Base-by-base conservation (phyloP, 441 rosid species). In the Mallotus repandus region DNA sequence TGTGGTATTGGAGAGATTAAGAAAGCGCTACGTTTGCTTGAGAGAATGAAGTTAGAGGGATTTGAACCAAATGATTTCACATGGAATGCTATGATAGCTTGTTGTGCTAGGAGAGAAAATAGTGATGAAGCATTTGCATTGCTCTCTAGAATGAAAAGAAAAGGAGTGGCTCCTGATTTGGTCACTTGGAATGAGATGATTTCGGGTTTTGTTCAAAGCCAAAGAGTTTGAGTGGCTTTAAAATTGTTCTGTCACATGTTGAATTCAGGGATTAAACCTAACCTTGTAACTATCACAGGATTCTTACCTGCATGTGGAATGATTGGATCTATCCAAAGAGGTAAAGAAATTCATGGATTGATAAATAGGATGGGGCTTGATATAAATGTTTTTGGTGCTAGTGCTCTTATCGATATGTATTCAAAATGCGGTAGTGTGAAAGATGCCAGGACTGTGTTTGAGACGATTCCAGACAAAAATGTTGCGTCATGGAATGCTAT, bases 301-400 rank as follows among this genome's bases (percentile, higher is more conserved):
- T 43, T 43, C 11, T 84, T 90, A 50, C 82, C 93, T 61, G 84
- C 91, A 21, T 91, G 88, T 68, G 85, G 81, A 74, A 78, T 69
- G 76, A 54, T 52, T 43, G 83, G 85, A 66, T 82, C 74, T 65
- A 66, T 82, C 55, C 75, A 43, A 64, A 74, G 81, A 58, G 90
- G 93, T 53, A 73, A 73, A 71, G 88, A 87, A 79, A 86, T 87
- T 70, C 96, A 90, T 63, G 86, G 84, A 81, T 70, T 89, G 84
- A 66, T 88, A 81, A 82, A 85, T 88, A 77, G 45, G 87, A 78
- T 82, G 61, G 19, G 11, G 22, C 38, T 9, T 41, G 71, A 70
- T 83, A 54, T 68, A 7, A 16, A n/a, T 19, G 14, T 21, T 57
- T 43, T 43, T 43, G 32, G 32, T 5, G 7, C 46, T 43, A 43